Base-by-base conservation (phyloP, 2,329 filamentous ascomycete species). In the Xylaria sp. region DNA sequence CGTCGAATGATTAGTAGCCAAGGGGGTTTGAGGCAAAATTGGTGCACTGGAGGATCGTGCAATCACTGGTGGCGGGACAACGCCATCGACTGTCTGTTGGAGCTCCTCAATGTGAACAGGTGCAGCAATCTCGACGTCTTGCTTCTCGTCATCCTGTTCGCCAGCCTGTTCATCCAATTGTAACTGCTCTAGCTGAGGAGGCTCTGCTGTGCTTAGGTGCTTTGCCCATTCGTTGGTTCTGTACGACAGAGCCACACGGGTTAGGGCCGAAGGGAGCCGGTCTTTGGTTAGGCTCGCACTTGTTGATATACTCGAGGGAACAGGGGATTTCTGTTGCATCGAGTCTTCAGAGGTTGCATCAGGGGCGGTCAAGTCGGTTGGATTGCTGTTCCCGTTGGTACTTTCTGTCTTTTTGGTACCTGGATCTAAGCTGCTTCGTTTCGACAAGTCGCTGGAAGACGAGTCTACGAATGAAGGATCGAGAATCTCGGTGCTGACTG, bases 151-250 rank as follows among this genome's bases (percentile, higher is more conserved):
- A 23, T 71, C 56, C 15, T 73, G 71, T 7, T 79, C 77, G 20
- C 77, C 72, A 71, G 81, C 71, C 75, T 80, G 68, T 74, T 85
- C 79, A 71, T 85, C 76, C 3, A 88, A 77, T 28, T 86, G 83
- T 13, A 92, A 79, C 1, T 89, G 86, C 8, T 93, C 90, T 0
- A 86, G 80, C 57, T 90, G 87, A 1, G 94, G 94, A 5, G 83
- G 82, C 18, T 98, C 94, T 7, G 95, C 94, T 51, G 87, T 83
- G 71, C 90, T 89, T 12, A 97, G 85, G 79, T 97, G 94, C 79
- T 97, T 98, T 0, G 94, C 94, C 95, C 95, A 98, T 81, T 98
- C 95, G 72, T 97, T 97, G 1, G 94, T 98, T 66, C 95, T 89
- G 77, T 96, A 97, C 0, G 92, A 92, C 78, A 93, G 84, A 1